These are phyloP conservation scores for Cynara cardunculus DNA, from an alignment of 129 eudicot species.

Conservation along the genomic window DNA sequence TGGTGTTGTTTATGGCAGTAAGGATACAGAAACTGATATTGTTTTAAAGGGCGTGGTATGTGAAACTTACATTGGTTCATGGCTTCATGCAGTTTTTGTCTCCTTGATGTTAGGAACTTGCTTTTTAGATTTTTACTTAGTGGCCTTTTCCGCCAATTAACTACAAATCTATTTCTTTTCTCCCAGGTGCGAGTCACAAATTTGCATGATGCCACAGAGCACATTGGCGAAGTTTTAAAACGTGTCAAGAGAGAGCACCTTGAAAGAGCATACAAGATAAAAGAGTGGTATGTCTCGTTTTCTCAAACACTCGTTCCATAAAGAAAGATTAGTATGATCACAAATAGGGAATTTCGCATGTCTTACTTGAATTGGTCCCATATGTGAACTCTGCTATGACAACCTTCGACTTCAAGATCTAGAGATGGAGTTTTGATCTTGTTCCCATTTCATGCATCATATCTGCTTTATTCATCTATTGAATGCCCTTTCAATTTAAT, in stretches of 20 bases:
- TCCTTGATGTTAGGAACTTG: neutral
- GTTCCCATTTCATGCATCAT: no score
- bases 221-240: constrained; percentile 87
- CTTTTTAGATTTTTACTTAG: neutral
- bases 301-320: neutral
- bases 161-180: neutral
- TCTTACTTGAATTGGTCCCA: neutral
- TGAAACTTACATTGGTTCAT: neutral
- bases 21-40: constrained; percentile 90
- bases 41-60: constrained; percentile 99
- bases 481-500: no score
- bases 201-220: constrained; percentile 90
- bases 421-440: no score
- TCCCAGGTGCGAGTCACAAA: constrained; percentile 91
- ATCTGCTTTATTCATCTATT: no score
- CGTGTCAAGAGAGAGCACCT: constrained; percentile 94
- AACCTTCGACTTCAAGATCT: neutral
- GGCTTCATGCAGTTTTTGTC: neutral
- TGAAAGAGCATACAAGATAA: constrained; percentile 81
- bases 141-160: neutral
- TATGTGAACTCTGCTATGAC: neutral
- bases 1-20: constrained; percentile 92
- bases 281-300: constrained; percentile 53
- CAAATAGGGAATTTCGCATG: neutral
- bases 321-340: neutral